phyloP scores from a whole-genome alignment of 805 yeast genomes.

The Starmerella vitae region DNA sequence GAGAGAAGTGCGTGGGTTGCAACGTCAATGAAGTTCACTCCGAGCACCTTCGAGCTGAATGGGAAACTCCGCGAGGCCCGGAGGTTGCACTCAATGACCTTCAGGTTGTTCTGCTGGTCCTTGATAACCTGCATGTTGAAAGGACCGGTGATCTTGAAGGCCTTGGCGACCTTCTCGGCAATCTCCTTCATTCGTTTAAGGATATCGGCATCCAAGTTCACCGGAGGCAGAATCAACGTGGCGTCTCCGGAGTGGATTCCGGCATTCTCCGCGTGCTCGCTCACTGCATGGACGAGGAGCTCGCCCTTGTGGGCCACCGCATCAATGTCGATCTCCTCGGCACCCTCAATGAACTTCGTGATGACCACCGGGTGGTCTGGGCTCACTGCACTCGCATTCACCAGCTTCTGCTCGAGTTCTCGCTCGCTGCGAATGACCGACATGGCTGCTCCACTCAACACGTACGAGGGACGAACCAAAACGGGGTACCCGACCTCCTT shows the following conservation, averaged over 20 bases:
- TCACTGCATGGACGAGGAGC: constrained; percentile 90
- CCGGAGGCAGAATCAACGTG: constrained; percentile 92
- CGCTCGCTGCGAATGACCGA: constrained; percentile 83
- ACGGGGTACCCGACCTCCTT: constrained; percentile 84
- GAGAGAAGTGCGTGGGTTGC: constrained; percentile 79
- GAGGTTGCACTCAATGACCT: constrained; percentile 96
- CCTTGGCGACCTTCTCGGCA: constrained; percentile 90
- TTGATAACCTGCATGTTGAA: constrained; percentile 93
- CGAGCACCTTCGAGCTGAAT: constrained; percentile 92
- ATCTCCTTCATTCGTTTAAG: constrained; percentile 85
- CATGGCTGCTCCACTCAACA: constrained; percentile 98
- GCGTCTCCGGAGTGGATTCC: constrained; percentile 99
- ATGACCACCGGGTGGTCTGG: constrained; percentile 97
- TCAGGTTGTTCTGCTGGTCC: constrained; percentile 65
- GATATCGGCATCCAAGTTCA: constrained; percentile 83
- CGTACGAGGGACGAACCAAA: constrained; percentile 93
- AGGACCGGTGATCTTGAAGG: constrained; percentile 93
- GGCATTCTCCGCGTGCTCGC: constrained; percentile 97
- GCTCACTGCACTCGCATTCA: constrained; percentile 93
- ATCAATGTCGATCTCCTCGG: constrained; percentile 97
- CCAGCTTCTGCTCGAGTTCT: constrained; percentile 73
- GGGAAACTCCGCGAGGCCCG: constrained; percentile 99
- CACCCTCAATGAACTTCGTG: constrained; percentile 90
- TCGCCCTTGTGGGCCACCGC: constrained; percentile 95
- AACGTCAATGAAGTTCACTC: constrained; percentile 85